Conservation (phyloP, 1,139 yeast species). For the Protomyces gravidus region DNA sequence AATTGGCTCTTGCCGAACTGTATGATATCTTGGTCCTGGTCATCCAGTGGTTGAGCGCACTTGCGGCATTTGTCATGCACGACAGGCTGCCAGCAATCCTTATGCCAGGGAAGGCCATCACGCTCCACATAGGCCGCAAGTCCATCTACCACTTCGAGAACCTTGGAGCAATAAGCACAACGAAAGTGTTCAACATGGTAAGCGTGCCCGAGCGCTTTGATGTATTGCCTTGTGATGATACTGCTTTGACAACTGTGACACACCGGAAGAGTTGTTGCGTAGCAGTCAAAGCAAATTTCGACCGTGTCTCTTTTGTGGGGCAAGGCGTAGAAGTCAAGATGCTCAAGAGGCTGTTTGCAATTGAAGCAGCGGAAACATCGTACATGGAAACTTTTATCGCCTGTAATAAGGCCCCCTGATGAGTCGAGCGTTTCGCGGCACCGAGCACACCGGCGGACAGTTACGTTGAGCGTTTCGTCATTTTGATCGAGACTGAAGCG, state of each 20-base stretch:
- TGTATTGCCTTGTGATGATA: conserved; percentile 38
- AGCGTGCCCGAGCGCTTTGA: conserved; percentile 39
- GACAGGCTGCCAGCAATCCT: conserved; percentile 7
- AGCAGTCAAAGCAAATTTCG: conserved; percentile 42
- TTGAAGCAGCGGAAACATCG: conserved; percentile 11
- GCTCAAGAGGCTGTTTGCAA: conserved; percentile 17
- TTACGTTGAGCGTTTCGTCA: neutral
- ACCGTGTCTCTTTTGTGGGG: conserved; percentile 28
- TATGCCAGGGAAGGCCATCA: conserved; percentile 24
- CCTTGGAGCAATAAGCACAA: conserved; percentile 38
- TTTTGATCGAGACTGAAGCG: neutral
- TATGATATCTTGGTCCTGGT: conserved; percentile 17
- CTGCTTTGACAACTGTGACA: conserved; percentile 41
- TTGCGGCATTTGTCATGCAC: conserved; percentile 7
- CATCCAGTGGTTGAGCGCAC: conserved; percentile 12
- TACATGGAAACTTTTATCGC: conserved; percentile 5
- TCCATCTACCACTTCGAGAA: neutral
- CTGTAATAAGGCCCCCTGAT: conserved; percentile 10
- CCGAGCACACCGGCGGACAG: conserved; percentile 7
- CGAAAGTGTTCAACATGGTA: conserved; percentile 42
- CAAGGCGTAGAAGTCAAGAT: conserved; percentile 16
- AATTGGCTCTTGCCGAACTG: conserved; percentile 31
- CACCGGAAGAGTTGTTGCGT: conserved; percentile 39
- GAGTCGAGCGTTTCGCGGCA: conserved; percentile 15
- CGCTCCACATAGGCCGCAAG: conserved; percentile 2